Evolutionary conservation across 768 basidiomycete genomes (phyloP).

Genomic region (Brasilioporus rufonigricans): DNA sequence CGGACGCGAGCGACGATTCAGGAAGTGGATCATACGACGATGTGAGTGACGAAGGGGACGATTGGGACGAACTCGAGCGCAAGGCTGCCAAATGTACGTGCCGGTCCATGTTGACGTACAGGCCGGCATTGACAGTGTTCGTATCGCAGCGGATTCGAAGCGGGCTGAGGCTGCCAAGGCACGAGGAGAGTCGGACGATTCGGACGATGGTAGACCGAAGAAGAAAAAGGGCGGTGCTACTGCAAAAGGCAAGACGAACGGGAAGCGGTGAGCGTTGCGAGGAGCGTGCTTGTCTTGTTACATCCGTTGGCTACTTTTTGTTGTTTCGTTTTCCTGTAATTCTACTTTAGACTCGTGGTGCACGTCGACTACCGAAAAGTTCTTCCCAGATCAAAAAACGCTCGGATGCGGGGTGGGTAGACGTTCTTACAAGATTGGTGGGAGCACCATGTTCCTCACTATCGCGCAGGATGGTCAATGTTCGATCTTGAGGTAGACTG

Average conservation of each 20-base stretch:
- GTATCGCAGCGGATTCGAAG: slow-evolving; percentile 46
- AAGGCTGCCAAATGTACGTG: slow-evolving; percentile 83
- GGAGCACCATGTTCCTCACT: too few species aligned
- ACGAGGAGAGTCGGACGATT: slow-evolving; percentile 50
- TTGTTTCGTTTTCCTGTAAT: background rate
- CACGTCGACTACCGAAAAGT: too few species aligned
- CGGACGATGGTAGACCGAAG: slow-evolving; percentile 47
- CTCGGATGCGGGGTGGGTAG: too few species aligned
- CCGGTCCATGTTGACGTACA: background rate
- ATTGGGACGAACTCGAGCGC: slow-evolving; percentile 94
- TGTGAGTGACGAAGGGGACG: slow-evolving; percentile 77
- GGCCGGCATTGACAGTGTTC: background rate
- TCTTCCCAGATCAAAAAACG: too few species aligned
- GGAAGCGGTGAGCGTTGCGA: slow-evolving; percentile 33
- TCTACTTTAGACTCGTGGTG: background rate
- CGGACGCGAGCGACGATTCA: slow-evolving; percentile 52
- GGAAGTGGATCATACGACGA: slow-evolving; percentile 63
- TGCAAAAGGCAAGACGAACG: slow-evolving; percentile 40
- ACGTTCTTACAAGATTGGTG: too few species aligned
- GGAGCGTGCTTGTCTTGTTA: background rate
- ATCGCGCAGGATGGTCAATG: too few species aligned
- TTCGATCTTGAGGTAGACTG: too few species aligned
- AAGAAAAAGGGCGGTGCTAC: slow-evolving; percentile 37
- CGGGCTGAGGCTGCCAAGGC: slow-evolving; percentile 39
- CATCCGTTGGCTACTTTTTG: background rate